A percentile compares a stretch with the other conserved stretches of the same genome.
These are phyloP conservation scores for Aspergillus funiculosus DNA, from an alignment of 495 filamentous ascomycete species.

Conservation along the genomic window DNA sequence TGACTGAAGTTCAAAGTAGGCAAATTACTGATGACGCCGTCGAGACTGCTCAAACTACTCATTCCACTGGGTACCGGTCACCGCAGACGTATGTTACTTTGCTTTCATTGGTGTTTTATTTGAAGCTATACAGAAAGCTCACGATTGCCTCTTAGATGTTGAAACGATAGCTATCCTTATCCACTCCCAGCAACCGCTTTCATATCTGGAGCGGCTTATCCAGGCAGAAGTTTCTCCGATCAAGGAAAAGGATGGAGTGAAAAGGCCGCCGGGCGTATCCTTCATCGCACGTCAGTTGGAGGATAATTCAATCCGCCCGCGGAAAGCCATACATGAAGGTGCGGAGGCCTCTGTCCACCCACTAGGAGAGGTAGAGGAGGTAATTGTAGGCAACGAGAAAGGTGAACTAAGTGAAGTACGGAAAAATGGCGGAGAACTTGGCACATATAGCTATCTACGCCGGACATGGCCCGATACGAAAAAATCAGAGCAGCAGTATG, in stretches of 20 bases:
- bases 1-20: conserved; percentile 41
- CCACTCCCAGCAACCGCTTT: conserved; percentile 88
- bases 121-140: neutral
- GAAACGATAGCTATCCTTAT: conserved; percentile 84
- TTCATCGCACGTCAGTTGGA: conserved; percentile 75
- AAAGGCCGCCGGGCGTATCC: conserved; percentile 65
- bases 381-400: conserved; percentile 26
- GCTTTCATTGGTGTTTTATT: conserved; percentile 21
- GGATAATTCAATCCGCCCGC: conserved; percentile 48
- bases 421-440: conserved; percentile 18
- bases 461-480: conserved; percentile 20
- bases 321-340: conserved; percentile 47
- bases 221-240: conserved; percentile 80
- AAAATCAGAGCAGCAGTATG: conserved; percentile 47
- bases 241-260: conserved; percentile 48
- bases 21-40: conserved; percentile 86
- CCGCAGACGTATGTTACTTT: conserved; percentile 42
- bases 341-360: conserved; percentile 23
- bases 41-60: conserved; percentile 81
- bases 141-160: conserved; percentile 42
- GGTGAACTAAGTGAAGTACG: neutral
- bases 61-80: conserved; percentile 63
- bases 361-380: conserved; percentile 4
- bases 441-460: conserved; percentile 35
- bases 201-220: conserved; percentile 84